phyloP scores from a whole-genome alignment of 257 asterid species.

The Solanum chilense region DNA sequence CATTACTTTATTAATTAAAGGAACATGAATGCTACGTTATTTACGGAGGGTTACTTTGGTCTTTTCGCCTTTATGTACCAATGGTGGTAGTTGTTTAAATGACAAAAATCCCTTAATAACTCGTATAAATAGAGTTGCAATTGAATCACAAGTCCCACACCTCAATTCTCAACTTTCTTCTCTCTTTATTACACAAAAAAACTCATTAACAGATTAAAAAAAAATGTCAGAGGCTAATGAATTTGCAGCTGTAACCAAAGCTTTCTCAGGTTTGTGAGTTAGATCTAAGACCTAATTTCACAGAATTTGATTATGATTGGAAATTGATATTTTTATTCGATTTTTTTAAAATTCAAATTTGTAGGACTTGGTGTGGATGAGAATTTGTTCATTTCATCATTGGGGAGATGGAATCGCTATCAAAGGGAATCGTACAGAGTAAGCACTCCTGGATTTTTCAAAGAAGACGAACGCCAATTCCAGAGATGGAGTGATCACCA shows the following conservation, averaged over 20 bases:
- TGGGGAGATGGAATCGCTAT: slow-evolving; percentile 62
- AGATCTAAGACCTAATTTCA: background rate
- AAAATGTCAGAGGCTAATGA: slow-evolving; percentile 53
- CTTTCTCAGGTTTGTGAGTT: slow-evolving; percentile 52
- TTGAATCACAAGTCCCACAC: background rate
- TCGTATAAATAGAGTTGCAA: background rate
- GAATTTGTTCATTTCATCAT: slow-evolving; percentile 36
- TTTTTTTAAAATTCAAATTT: background rate
- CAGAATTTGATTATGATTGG: background rate
- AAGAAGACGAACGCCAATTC: slow-evolving; percentile 68
- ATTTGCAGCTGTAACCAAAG: slow-evolving; percentile 43
- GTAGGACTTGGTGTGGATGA: slow-evolving; percentile 86
- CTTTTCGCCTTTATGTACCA: background rate
- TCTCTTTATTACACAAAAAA: background rate
- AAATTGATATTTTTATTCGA: background rate
- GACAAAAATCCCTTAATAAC: background rate
- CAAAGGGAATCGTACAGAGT: slow-evolving; percentile 52
- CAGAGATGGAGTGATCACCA: slow-evolving; percentile 69
- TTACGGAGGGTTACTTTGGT: background rate
- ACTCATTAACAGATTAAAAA: slow-evolving; percentile 1
- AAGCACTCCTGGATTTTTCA: slow-evolving; percentile 41
- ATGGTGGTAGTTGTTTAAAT: background rate
- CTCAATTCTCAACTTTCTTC: background rate
- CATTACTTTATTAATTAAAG: background rate
- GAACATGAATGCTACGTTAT: background rate